Evolutionary conservation across 2,329 filamentous ascomycete genomes (phyloP).

Genomic region (Xylaria sp.): DNA sequence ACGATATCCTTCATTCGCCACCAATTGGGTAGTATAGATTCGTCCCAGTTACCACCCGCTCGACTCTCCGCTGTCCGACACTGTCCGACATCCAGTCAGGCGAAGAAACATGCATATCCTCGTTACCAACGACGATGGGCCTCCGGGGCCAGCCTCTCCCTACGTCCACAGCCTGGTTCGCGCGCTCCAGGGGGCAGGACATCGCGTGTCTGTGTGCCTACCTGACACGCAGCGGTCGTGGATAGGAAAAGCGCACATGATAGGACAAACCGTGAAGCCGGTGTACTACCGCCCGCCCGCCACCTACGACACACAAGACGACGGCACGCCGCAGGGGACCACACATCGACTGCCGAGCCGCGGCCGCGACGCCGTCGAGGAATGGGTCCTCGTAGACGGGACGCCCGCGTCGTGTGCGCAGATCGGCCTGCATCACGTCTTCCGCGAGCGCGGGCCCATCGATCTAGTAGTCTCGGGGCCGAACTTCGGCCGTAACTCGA

Average conservation of each 20-base stretch:
- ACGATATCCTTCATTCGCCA: background rate
- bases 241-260: conserved; percentile 98
- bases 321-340: conserved; percentile 62
- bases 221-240: conserved; percentile 92
- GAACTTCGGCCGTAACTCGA: conserved; percentile 84
- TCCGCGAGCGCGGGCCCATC: conserved; percentile 71
- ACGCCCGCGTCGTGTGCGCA: conserved; percentile 83
- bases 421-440: conserved; percentile 82
- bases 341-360: conserved; percentile 53
- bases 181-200: conserved; percentile 74
- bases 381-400: conserved; percentile 82
- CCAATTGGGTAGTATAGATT: conserved; percentile 1
- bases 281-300: conserved; percentile 74
- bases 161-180: conserved; percentile 78
- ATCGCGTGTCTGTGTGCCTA: conserved; percentile 88
- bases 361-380: conserved; percentile 63
- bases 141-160: conserved; percentile 76
- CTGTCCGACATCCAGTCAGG: background rate
- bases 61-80: background rate
- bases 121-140: conserved; percentile 80
- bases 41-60: background rate
- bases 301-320: conserved; percentile 44
- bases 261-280: conserved; percentile 84
- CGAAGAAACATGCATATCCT: conserved; percentile 62
- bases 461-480: conserved; percentile 81